Evolutionary conservation across 2,329 filamentous ascomycete genomes (phyloP).

Genomic region (Diaporthe citri): DNA sequence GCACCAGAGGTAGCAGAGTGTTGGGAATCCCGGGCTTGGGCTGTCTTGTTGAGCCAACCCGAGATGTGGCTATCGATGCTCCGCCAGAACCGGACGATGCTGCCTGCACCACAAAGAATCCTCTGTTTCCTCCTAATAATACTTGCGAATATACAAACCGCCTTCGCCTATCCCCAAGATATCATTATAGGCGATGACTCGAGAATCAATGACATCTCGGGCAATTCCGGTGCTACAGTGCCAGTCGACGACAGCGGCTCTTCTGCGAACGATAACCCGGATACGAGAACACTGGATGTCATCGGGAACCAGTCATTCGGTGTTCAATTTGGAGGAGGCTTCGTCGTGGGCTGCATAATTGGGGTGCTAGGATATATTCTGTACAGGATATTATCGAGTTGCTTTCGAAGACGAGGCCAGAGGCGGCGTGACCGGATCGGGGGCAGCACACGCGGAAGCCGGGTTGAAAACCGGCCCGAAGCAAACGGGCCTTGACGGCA

Average conservation of each 20-base stretch:
- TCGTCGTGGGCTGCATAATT: constrained; percentile 37
- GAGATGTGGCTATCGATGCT: neutral
- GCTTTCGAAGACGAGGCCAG: neutral
- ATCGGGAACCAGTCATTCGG: constrained; percentile 32
- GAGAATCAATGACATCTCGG: neutral
- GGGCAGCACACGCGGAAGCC: neutral
- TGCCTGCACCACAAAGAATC: neutral
- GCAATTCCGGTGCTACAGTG: neutral
- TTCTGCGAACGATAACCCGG: neutral
- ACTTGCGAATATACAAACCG: neutral
- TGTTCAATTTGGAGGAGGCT: constrained; percentile 35
- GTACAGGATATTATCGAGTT: neutral
- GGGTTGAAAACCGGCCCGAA: neutral
- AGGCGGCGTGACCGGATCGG: neutral
- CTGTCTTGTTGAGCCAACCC: neutral
- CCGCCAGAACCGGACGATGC: neutral
- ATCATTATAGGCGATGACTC: neutral
- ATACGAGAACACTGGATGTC: neutral
- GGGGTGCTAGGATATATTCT: constrained; percentile 25
- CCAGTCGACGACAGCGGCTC: neutral
- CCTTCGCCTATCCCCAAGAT: neutral
- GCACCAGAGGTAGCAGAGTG: neutral
- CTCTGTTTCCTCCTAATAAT: neutral
- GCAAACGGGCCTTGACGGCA: neutral
- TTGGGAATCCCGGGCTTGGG: neutral